These are phyloP conservation scores for Sporothrix variecibatus DNA, from an alignment of 2,329 filamentous ascomycete species.

Conservation along the genomic window DNA sequence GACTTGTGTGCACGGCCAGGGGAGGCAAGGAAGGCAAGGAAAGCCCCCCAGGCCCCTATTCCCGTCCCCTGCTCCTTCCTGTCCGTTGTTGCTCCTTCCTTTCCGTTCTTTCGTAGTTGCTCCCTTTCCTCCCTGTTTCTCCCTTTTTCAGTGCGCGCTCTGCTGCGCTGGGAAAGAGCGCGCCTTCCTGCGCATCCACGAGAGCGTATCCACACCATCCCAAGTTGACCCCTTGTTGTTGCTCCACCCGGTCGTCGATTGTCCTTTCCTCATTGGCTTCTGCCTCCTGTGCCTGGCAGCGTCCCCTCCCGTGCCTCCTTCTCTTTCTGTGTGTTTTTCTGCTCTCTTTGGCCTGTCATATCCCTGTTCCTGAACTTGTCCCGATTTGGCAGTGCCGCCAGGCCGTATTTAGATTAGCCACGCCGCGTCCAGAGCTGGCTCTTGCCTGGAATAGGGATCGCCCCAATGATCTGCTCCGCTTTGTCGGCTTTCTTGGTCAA, in stretches of 20 bases:
- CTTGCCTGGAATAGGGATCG: constrained; percentile 22
- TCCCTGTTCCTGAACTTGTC: constrained; percentile 26
- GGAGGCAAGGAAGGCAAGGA: not conserved
- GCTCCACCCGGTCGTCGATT: constrained; percentile 2
- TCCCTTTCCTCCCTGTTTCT: not conserved
- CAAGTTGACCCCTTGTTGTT: constrained; percentile 13
- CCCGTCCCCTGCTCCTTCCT: not conserved
- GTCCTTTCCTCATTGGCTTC: not conserved
- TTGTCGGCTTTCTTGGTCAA: not conserved
- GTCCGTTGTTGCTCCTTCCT: not conserved
- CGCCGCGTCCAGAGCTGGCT: not conserved
- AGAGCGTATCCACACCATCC: constrained; percentile 1
- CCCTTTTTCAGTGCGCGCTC: not conserved
- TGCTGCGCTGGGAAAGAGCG: not conserved
- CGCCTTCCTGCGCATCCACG: not conserved
- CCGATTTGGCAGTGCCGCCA: not conserved
- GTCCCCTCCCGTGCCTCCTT: not conserved
- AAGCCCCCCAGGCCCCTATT: not conserved
- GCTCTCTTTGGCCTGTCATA: not conserved
- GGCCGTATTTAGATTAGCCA: not conserved
- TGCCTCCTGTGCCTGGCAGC: not conserved
- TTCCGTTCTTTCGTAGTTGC: not conserved
- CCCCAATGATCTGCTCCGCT: not conserved
- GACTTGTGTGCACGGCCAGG: not conserved
- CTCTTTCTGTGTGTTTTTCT: not conserved